These are phyloP conservation scores for Psilocybe azurescens DNA, from an alignment of 768 basidiomycete species.

Conservation along the genomic window DNA sequence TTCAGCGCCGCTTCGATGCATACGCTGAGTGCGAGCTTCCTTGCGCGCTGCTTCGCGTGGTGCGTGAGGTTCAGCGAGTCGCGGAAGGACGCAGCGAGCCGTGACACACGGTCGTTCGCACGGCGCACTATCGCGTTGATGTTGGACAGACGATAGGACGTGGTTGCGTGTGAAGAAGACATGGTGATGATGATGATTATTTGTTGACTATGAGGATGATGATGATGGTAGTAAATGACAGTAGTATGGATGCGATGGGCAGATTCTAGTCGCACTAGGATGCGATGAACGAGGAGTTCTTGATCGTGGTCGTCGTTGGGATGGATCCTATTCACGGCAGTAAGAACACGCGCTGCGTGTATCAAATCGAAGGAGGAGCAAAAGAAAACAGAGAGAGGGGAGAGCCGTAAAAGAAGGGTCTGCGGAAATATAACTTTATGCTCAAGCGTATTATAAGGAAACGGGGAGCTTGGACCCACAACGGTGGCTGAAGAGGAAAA, in stretches of 20 bases:
- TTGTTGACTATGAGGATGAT: no score
- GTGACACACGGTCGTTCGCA: slow-evolving; percentile 47
- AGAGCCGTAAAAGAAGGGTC: slow-evolving; percentile 8
- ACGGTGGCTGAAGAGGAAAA: slow-evolving; percentile 20
- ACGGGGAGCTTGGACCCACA: slow-evolving; percentile 37
- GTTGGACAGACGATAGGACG: slow-evolving; percentile 29
- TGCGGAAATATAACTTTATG: slow-evolving; percentile 6
- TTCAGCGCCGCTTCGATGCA: slow-evolving; percentile 45
- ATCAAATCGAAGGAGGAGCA: background rate
- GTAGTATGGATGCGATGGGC: slow-evolving; percentile 3
- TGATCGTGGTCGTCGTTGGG: slow-evolving; percentile 8
- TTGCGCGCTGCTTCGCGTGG: slow-evolving; percentile 56
- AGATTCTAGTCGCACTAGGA: slow-evolving; percentile 1
- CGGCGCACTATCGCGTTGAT: slow-evolving; percentile 46
- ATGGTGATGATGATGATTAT: slow-evolving; percentile 22
- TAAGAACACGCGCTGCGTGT: slow-evolving; percentile 41
- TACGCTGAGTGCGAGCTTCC: slow-evolving; percentile 45
- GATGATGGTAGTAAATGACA: no score
- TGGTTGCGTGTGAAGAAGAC: slow-evolving; percentile 20
- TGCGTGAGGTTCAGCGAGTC: slow-evolving; percentile 37
- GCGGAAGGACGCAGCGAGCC: slow-evolving; percentile 44
- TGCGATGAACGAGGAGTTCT: background rate
- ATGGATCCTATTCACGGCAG: slow-evolving; percentile 3
- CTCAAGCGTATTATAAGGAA: slow-evolving; percentile 22
- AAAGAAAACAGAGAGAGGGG: slow-evolving; percentile 7